Conservation (phyloP, 2,329 filamentous ascomycete genomes). For the Teratosphaeria viscida region DNA sequence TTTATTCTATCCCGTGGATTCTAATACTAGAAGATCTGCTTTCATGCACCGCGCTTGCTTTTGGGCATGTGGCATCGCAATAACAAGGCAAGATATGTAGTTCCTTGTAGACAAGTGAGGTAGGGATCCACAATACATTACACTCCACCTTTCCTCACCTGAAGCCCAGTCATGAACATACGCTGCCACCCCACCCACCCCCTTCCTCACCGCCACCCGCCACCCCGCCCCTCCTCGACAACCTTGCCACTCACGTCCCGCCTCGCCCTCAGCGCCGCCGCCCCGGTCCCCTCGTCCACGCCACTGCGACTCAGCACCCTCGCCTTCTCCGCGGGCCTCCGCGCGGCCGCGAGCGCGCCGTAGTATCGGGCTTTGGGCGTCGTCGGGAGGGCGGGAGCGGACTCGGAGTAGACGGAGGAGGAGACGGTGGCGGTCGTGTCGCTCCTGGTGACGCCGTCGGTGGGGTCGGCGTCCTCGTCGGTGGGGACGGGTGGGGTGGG, state of each 20-base stretch:
- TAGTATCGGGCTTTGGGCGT: constrained; percentile 37
- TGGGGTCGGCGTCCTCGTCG: constrained; percentile 5
- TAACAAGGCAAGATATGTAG: no score
- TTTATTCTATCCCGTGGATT: no score
- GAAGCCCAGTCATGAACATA: no score
- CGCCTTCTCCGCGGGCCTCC: constrained; percentile 13
- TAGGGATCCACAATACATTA: no score
- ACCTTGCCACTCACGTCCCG: constrained; percentile 63
- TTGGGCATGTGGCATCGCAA: no score
- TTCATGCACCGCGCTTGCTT: no score
- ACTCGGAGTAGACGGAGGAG: constrained; percentile 26
- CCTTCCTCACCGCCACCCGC: background rate
- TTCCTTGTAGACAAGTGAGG: no score
- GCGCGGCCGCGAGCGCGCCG: constrained; percentile 35
- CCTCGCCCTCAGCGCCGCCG: constrained; percentile 24
- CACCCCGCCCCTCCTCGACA: constrained; percentile 56
- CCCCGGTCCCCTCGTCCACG: constrained; percentile 23
- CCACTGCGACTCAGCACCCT: constrained; percentile 37
- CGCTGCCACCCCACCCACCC: background rate
- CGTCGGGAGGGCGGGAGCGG: constrained; percentile 16
- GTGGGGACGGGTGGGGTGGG: constrained; percentile 28
- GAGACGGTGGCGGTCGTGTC: constrained; percentile 19
- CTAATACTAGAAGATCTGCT: no score
- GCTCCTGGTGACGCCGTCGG: constrained; percentile 18
- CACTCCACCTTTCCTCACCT: no score